A percentile compares a stretch with the other conserved stretches of the same genome.
phyloP scores from a whole-genome alignment of 352 stramenopile genomes.

The Pythium folliculosum region DNA sequence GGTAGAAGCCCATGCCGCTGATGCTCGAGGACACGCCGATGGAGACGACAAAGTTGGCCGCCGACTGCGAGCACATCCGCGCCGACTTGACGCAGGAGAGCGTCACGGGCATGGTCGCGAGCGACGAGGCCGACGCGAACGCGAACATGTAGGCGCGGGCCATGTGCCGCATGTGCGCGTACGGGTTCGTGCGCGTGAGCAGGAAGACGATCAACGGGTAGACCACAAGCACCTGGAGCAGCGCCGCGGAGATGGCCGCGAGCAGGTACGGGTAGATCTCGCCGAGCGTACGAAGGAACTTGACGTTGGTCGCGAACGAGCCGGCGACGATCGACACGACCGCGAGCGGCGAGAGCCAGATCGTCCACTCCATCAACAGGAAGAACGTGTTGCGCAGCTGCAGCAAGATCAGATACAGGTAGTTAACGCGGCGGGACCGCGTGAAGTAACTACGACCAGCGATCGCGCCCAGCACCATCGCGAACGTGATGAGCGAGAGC shows the following conservation, averaged over 20 bases:
- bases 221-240: slow-evolving; percentile 49
- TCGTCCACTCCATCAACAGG: slow-evolving; percentile 66
- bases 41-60: slow-evolving; percentile 71
- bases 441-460: slow-evolving; percentile 59
- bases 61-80: slow-evolving; percentile 60
- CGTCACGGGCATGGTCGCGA: slow-evolving; percentile 63
- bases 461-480: slow-evolving; percentile 60
- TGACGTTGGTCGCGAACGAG: slow-evolving; percentile 48
- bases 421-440: slow-evolving; percentile 56
- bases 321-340: slow-evolving; percentile 66
- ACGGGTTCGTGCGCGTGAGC: slow-evolving; percentile 62
- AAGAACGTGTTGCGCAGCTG: slow-evolving; percentile 77
- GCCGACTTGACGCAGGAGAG: slow-evolving; percentile 60
- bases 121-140: slow-evolving; percentile 62
- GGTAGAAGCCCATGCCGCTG: slow-evolving; percentile 54
- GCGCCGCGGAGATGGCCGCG: slow-evolving; percentile 38
- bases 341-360: slow-evolving; percentile 56
- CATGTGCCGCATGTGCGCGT: slow-evolving; percentile 66
- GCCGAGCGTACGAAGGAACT: slow-evolving; percentile 38
- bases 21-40: slow-evolving; percentile 72
- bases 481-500: slow-evolving; percentile 65
- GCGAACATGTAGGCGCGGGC: slow-evolving; percentile 62
- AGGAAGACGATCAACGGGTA: slow-evolving; percentile 63
- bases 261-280: slow-evolving; percentile 57
- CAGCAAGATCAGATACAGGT: slow-evolving; percentile 62